Conservation (phyloP, 2,329 filamentous ascomycete genomes). For the Myotisia sp. region DNA sequence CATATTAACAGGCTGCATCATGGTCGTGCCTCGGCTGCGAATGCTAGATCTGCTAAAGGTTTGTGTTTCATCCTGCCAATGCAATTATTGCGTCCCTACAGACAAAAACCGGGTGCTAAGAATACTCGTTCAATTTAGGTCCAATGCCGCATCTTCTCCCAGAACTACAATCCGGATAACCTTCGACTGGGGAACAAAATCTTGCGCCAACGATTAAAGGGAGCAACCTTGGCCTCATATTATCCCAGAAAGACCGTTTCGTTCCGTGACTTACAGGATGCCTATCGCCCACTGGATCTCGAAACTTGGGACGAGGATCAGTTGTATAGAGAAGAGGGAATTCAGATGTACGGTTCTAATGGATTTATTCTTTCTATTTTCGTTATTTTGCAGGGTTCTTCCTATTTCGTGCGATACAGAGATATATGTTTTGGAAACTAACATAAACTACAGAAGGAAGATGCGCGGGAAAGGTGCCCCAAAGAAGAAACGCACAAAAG, state of each 20-base stretch:
- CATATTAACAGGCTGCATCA: constrained; percentile 14
- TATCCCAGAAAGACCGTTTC: constrained; percentile 66
- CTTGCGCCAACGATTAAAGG: constrained; percentile 71
- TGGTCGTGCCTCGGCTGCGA: constrained; percentile 40
- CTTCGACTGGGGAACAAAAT: constrained; percentile 81
- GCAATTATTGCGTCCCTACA: no score
- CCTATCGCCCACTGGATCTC: constrained; percentile 50
- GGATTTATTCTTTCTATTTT: background rate
- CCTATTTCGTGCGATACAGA: no score
- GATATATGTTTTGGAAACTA: no score
- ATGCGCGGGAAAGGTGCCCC: constrained; percentile 67
- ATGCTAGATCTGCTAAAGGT: constrained; percentile 67
- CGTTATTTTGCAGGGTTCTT: no score
- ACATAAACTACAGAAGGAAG: constrained; percentile 42
- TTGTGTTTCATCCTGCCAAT: background rate
- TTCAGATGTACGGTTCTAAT: constrained; percentile 41
- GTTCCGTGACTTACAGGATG: constrained; percentile 57
- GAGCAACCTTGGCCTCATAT: constrained; percentile 71
- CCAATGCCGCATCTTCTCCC: constrained; percentile 84
- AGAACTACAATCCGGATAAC: constrained; percentile 74
- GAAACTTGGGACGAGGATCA: constrained; percentile 68
- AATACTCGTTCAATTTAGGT: constrained; percentile 37
- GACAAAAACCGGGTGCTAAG: background rate
- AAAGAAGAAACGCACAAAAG: constrained; percentile 59
- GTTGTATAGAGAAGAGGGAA: constrained; percentile 58